phyloP scores from a whole-genome alignment of 1,284 basidiomycete genomes.

The Omphalotus olearius region DNA sequence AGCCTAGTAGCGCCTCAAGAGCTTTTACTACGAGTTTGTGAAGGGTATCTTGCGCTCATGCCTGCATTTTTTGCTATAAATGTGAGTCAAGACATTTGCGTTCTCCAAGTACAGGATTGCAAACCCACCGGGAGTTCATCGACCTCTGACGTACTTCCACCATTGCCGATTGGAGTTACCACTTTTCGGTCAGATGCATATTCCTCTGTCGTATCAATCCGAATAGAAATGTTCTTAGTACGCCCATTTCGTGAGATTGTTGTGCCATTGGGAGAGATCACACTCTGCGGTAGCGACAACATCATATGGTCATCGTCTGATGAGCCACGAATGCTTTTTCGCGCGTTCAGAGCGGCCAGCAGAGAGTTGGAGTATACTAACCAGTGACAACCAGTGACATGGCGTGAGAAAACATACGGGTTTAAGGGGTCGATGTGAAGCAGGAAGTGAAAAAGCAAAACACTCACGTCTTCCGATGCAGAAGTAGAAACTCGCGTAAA shows the following conservation, averaged over 20 bases:
- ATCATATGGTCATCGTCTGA: constrained; percentile 10
- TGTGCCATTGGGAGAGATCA: background rate
- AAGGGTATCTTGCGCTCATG: too few relatives aligned
- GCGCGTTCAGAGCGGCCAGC: constrained; percentile 33
- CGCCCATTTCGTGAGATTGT: background rate
- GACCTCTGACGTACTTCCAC: too few relatives aligned
- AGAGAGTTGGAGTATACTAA: constrained; percentile 39
- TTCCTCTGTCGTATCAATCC: constrained; percentile 12
- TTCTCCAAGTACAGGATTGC: too few relatives aligned
- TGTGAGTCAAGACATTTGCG: too few relatives aligned
- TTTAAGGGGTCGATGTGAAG: background rate
- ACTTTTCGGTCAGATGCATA: constrained; percentile 1
- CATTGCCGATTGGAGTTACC: background rate
- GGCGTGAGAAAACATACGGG: background rate
- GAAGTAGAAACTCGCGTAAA: constrained; percentile 51
- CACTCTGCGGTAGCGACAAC: constrained; percentile 5
- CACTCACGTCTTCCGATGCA: constrained; percentile 42
- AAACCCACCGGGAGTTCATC: too few relatives aligned
- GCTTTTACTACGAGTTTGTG: too few relatives aligned
- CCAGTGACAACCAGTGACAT: background rate
- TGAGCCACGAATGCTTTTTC: constrained; percentile 24
- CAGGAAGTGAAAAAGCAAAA: background rate
- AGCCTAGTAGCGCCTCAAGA: too few relatives aligned
- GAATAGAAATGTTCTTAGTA: constrained; percentile 11
- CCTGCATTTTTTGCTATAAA: too few relatives aligned